Conservation (phyloP, 495 filamentous ascomycete genomes). For the Neurospora discreta region DNA sequence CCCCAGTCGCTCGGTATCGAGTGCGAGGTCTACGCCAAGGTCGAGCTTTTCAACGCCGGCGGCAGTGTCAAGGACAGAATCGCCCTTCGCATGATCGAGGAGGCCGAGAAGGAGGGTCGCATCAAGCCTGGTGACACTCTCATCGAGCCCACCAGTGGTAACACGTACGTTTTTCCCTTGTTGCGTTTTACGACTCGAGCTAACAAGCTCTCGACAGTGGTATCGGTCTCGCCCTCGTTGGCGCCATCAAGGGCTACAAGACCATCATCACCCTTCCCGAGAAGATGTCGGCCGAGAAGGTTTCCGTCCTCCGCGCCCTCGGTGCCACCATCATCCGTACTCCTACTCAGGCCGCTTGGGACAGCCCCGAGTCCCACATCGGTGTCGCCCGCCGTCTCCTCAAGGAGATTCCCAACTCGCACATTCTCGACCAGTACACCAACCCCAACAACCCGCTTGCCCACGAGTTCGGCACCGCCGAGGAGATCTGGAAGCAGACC, state of each 20-base stretch:
- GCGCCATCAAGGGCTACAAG: constrained; percentile 92
- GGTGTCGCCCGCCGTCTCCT: constrained; percentile 81
- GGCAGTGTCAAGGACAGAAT: constrained; percentile 98
- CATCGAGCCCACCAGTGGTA: constrained; percentile 96
- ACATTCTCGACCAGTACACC: constrained; percentile 93
- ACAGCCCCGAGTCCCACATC: constrained; percentile 92
- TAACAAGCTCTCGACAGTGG: constrained; percentile 40
- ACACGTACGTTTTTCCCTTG: constrained; percentile 51
- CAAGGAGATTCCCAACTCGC: constrained; percentile 92
- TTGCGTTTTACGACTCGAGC: constrained; percentile 9
- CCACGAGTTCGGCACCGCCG: constrained; percentile 88
- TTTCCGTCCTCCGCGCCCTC: constrained; percentile 81
- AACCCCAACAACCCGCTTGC: constrained; percentile 88
- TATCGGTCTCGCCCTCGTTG: constrained; percentile 89
- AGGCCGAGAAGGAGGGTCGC: constrained; percentile 77
- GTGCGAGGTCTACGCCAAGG: constrained; percentile 84
- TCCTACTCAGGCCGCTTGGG: constrained; percentile 88
- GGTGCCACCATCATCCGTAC: constrained; percentile 97
- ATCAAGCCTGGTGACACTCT: constrained; percentile 96
- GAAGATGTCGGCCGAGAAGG: constrained; percentile 99
- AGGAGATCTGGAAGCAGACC: constrained; percentile 93
- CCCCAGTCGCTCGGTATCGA: constrained; percentile 84
- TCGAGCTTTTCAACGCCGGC: constrained; percentile 95
- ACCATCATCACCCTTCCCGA: constrained; percentile 97
- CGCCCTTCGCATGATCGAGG: constrained; percentile 94